Evolutionary conservation across 306 rosid genomes (phyloP), one percentile per base, ranked within the genome.

Genomic region (Gleditsia sinensis): DNA sequence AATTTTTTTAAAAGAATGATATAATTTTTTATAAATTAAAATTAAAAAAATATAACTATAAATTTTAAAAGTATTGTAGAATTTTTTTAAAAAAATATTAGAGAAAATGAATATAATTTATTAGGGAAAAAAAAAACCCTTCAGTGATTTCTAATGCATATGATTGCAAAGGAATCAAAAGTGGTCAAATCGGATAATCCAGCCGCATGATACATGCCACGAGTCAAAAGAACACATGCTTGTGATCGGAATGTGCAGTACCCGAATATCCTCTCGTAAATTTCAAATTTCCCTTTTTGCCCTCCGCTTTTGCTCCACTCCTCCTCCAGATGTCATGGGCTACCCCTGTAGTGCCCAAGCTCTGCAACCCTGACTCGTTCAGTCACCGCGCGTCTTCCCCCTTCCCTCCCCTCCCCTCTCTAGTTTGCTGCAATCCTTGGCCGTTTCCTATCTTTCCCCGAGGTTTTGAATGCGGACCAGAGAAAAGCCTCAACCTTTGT

Each of bases 281-380:
- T 21, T 19, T 53, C 30, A 3, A 3, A 81, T 16, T 86, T 25
- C 83, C 89, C n/a, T 3, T 59, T 19, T 36, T 76, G 21, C 83
- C 86, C 90, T 25, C 7, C 3, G 19, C 58, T 55, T 37, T 30
- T 49, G 2, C 46, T 67, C 53, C 6, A 10, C 57, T 28, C 30
- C 46, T 21, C 59, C 50, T 54, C 42, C 84, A 50, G 74, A 46
- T 74, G 79, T 81, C 77, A 51, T 65, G 79, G 71, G 45, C 71
- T 67, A 11, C 56, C 20, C 27, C 0, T 0, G 17, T 23, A 46
- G 20, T 46, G 7, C 46, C 45, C 8, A 0, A 42, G 32, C 61
- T 68, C 45, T 32, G 56, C 37, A 21, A 61, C 43, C 64, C 43
- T 61, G 20, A 9, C 49, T 67, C 55, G 21, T 10, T 4, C 2